A percentile compares a stretch with the other conserved stretches of the same genome.
Conservation (phyloP, 2,329 filamentous ascomycete genomes). For the Trichoderma pleuroti region DNA sequence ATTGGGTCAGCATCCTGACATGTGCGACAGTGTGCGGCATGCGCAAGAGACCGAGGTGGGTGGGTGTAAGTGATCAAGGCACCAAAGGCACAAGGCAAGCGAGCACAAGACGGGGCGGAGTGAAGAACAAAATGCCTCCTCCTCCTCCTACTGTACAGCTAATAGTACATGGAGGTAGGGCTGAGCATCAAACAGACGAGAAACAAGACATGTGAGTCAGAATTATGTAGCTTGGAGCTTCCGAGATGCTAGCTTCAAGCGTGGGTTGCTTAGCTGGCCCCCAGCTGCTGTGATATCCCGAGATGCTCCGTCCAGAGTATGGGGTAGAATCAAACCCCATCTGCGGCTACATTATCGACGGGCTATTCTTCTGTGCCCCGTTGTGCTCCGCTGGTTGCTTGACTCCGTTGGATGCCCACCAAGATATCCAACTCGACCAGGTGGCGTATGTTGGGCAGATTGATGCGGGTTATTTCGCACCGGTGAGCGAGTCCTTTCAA, state of each 20-base stretch:
- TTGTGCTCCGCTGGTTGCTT: not conserved
- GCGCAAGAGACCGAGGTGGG: not conserved
- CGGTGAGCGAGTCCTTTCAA: not conserved
- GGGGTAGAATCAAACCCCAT: not conserved
- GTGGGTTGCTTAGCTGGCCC: not conserved
- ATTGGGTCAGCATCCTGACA: constrained; percentile 13
- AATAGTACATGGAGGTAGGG: not conserved
- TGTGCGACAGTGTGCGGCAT: constrained; percentile 6
- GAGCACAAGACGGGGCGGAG: not conserved
- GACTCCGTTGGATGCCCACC: not conserved
- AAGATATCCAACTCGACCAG: not conserved
- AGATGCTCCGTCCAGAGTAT: not conserved
- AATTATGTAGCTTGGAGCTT: not conserved
- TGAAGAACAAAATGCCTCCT: not conserved
- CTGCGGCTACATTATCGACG: not conserved
- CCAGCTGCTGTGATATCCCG: not conserved
- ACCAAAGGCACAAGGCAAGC: not conserved
- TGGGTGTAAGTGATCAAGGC: not conserved
- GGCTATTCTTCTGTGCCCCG: not conserved
- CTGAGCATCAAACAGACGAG: not conserved
- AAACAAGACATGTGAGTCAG: not conserved
- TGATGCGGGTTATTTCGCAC: constrained; percentile 8
- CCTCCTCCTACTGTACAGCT: not conserved
- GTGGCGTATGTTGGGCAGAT: constrained; percentile 14
- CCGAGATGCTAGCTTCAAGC: not conserved